These are phyloP conservation scores for Medicago arabica DNA, from an alignment of 306 rosid genomes.

Conservation along the genomic window DNA sequence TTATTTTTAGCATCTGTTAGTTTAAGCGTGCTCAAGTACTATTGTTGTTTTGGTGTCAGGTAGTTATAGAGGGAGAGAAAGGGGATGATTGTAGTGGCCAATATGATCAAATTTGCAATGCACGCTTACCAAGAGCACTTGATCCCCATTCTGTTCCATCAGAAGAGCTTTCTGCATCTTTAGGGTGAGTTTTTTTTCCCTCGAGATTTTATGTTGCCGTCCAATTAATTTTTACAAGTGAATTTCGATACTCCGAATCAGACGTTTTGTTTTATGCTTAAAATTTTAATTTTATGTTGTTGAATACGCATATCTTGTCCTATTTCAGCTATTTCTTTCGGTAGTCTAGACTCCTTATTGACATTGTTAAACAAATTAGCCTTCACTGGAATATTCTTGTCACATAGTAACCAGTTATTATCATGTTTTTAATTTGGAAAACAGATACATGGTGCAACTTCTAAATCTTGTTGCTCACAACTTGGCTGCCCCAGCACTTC, in stretches of 20 bases:
- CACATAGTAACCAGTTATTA: constrained; percentile 39
- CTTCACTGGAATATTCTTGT: constrained; percentile 23
- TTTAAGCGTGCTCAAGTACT: constrained; percentile 23
- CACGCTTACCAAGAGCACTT: constrained; percentile 85
- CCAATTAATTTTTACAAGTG: constrained; percentile 27
- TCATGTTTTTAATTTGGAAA: constrained; percentile 48
- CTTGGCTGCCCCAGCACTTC: constrained; percentile 97
- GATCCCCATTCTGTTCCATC: constrained; percentile 94
- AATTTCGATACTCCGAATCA: constrained; percentile 7
- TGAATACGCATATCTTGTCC: constrained; percentile 28
- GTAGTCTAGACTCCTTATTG: neutral
- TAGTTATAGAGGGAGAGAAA: constrained; percentile 63
- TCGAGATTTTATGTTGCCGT: constrained; percentile 16
- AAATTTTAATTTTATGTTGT: constrained; percentile 26
- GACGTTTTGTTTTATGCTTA: constrained; percentile 23
- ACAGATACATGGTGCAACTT: constrained; percentile 97
- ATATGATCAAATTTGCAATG: constrained; percentile 91
- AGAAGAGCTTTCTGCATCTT: constrained; percentile 91
- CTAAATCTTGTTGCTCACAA: constrained; percentile 82
- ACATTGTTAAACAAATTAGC: constrained; percentile 22
- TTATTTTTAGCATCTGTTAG: constrained; percentile 14
- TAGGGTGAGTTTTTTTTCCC: constrained; percentile 67
- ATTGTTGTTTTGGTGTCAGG: constrained; percentile 54
- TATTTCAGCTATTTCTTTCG: constrained; percentile 22
- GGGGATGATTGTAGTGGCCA: constrained; percentile 67